A percentile compares a stretch with the other conserved stretches of the same genome.
Evolutionary conservation across 2,329 filamentous ascomycete species (phyloP).

Genomic region (Rhinocladiella similis): DNA sequence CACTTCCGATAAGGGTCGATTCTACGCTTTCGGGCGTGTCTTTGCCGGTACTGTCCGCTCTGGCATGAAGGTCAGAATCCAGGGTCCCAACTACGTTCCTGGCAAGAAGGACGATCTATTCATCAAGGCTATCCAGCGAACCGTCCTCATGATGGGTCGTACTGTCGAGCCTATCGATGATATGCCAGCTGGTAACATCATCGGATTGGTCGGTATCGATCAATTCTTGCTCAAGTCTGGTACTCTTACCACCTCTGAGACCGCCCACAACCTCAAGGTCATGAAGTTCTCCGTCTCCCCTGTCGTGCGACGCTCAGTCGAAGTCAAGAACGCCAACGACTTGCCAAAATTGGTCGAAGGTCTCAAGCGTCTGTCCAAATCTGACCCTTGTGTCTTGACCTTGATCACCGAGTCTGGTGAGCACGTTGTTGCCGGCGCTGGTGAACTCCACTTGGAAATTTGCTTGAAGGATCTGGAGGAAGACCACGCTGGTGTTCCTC

Average conservation of each 20-base stretch:
- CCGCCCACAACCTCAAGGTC: conserved; percentile 99
- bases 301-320: conserved; percentile 96
- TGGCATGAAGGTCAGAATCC: conserved; percentile 99
- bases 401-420: conserved; percentile 89
- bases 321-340: conserved; percentile 99
- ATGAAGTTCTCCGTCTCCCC: conserved; percentile 99
- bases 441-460: conserved; percentile 99
- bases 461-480: conserved; percentile 99
- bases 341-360: conserved; percentile 99
- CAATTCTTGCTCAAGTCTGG: conserved; percentile 99
- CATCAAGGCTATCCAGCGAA: conserved; percentile 99
- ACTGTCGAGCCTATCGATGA: conserved; percentile 99
- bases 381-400: conserved; percentile 96
- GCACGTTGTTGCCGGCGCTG: conserved; percentile 98
- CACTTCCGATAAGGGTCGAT: conserved; percentile 98
- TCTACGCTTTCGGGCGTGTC: conserved; percentile 99
- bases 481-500: conserved; percentile 97
- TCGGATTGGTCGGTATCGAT: conserved; percentile 98
- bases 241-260: conserved; percentile 96
- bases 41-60: conserved; percentile 98
- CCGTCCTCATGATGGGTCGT: conserved; percentile 99
- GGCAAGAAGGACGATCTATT: conserved; percentile 99
- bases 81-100: conserved; percentile 97
- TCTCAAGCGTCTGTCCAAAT: conserved; percentile 99
- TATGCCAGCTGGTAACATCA: conserved; percentile 99